Percentiles rank a stretch among this genome's conserved stretches.
These are phyloP conservation scores for Knufia petricola DNA, from an alignment of 2,329 filamentous ascomycete genomes.

Conservation along the genomic window DNA sequence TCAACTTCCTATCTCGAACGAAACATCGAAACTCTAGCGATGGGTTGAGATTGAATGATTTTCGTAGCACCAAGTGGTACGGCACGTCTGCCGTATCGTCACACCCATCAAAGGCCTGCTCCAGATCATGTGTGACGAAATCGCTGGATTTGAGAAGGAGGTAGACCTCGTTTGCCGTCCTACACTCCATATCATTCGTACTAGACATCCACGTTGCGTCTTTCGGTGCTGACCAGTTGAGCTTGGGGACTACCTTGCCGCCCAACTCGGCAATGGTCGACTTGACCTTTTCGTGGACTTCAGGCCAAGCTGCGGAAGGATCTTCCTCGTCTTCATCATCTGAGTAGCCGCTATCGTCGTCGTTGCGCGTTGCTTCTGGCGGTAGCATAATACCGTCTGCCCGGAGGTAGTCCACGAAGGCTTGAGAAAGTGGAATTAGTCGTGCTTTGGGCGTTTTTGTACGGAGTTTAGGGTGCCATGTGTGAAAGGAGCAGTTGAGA, in stretches of 20 bases:
- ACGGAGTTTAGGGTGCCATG: slow-evolving; percentile 79
- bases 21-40: slow-evolving; percentile 94
- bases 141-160: slow-evolving; percentile 88
- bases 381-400: slow-evolving; percentile 85
- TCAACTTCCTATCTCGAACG: slow-evolving; percentile 68
- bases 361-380: slow-evolving; percentile 28
- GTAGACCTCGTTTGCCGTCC: slow-evolving; percentile 81
- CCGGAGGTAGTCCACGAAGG: slow-evolving; percentile 77
- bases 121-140: slow-evolving; percentile 87
- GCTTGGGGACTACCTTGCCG: slow-evolving; percentile 78
- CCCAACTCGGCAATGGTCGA: slow-evolving; percentile 70
- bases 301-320: slow-evolving; percentile 49
- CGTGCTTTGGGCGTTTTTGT: slow-evolving; percentile 74
- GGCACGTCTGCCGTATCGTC: slow-evolving; percentile 43
- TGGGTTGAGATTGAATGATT: slow-evolving; percentile 80
- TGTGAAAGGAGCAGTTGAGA: slow-evolving; percentile 85
- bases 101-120: slow-evolving; percentile 81
- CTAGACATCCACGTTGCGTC: slow-evolving; percentile 85
- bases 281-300: slow-evolving; percentile 68
- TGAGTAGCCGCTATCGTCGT: slow-evolving; percentile 40
- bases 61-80: slow-evolving; percentile 75
- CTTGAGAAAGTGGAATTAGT: slow-evolving; percentile 63
- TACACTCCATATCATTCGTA: slow-evolving; percentile 88
- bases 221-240: slow-evolving; percentile 96
- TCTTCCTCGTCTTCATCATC: slow-evolving; percentile 51